A percentile compares a stretch with the other conserved stretches of the same genome.
phyloP scores from a whole-genome alignment of 164 flowering plant species.

The Umbilicus rupestris region DNA sequence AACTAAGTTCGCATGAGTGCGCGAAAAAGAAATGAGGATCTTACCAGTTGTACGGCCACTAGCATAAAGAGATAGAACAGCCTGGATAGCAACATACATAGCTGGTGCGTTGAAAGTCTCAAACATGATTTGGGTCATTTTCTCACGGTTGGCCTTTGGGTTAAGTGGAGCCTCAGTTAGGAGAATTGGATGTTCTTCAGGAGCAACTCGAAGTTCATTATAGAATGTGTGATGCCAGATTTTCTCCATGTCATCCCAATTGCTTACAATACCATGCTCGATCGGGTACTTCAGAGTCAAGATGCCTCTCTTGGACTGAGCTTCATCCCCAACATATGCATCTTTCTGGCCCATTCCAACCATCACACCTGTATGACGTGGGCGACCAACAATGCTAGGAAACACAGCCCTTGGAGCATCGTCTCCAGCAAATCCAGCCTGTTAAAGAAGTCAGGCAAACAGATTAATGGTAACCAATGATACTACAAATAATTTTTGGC shows the following conservation, averaged over 20 bases:
- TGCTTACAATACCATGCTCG: constrained; percentile 4
- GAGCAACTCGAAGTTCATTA: constrained; percentile 2
- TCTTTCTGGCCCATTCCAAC: constrained; percentile 6
- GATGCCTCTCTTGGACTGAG: constrained; percentile 7
- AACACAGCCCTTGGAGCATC: background rate
- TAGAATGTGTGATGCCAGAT: constrained; percentile 6
- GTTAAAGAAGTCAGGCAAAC: background rate
- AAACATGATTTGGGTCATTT: background rate
- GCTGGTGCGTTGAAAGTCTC: constrained; percentile 3
- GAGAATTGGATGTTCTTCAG: constrained; percentile 2
- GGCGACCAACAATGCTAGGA: constrained; percentile 4
- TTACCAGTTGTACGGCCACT: constrained; percentile 4
- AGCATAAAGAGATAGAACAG: constrained; percentile 1
- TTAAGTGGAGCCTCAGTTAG: background rate
- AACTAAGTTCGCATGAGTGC: too few species aligned
- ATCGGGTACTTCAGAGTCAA: constrained; percentile 1
- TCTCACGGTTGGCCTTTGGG: background rate
- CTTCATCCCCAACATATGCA: constrained; percentile 8
- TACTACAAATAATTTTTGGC: background rate
- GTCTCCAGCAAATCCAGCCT: constrained; percentile 6
- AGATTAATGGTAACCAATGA: background rate
- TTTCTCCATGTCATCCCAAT: constrained; percentile 7
- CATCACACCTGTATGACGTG: constrained; percentile 4
- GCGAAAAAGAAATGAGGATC: background rate
- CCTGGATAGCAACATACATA: constrained; percentile 6